Conservation (phyloP, 768 basidiomycete species). For the Gelatoporia subvermispora region DNA sequence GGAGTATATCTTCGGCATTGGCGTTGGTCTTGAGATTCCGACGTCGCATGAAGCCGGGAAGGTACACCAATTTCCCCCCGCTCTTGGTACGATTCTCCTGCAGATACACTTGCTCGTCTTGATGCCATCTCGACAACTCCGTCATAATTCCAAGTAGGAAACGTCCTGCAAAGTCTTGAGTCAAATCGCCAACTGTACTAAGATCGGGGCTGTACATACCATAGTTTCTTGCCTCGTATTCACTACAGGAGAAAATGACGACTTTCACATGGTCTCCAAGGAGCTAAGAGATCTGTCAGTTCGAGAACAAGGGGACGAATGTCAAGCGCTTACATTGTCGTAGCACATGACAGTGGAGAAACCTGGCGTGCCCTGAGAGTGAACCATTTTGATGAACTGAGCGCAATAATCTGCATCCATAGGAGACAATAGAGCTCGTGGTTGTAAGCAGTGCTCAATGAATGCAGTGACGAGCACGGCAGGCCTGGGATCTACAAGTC, state of each 20-base stretch:
- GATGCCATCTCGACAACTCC: conserved; percentile 77
- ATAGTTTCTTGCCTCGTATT: conserved; percentile 93
- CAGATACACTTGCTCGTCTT: conserved; percentile 67
- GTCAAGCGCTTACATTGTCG: conserved; percentile 64
- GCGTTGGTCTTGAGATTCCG: conserved; percentile 42
- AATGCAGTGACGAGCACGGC: conserved; percentile 52
- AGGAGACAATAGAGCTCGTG: conserved; percentile 87
- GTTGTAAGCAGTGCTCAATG: conserved; percentile 90
- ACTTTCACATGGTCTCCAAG: conserved; percentile 81
- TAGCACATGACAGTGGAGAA: conserved; percentile 86
- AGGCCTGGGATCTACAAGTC: conserved; percentile 37
- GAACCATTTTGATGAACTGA: conserved; percentile 84
- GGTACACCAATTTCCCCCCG: conserved; percentile 51
- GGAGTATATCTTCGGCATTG: conserved; percentile 49
- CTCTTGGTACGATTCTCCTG: conserved; percentile 65
- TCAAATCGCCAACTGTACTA: not conserved
- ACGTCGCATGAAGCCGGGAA: conserved; percentile 66
- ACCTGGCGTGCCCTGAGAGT: conserved; percentile 81
- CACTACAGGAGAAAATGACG: conserved; percentile 89
- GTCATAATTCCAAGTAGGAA: conserved; percentile 77
- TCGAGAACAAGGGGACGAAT: not conserved
- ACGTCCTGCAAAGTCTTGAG: conserved; percentile 50
- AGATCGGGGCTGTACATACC: conserved; percentile 41
- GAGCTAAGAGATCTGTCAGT: conserved; percentile 48
- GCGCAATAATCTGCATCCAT: conserved; percentile 96